Conservation (phyloP, 2,329 filamentous ascomycete species). For the Tolypocladium nubicola region DNA sequence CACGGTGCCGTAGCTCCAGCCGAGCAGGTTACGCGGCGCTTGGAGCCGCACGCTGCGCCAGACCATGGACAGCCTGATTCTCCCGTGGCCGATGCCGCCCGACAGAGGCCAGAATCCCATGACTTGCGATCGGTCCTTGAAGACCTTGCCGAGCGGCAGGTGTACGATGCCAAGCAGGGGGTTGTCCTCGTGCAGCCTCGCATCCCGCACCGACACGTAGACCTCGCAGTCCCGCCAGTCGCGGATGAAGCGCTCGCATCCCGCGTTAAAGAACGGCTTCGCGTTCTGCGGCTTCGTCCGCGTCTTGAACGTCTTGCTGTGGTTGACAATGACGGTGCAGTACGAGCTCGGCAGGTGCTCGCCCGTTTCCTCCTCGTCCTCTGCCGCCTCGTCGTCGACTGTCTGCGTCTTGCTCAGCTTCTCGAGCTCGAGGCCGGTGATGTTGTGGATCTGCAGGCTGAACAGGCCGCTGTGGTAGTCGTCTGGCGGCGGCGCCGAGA, state of each 20-base stretch:
- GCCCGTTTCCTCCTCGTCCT: slow-evolving; percentile 48
- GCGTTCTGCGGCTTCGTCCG: slow-evolving; percentile 69
- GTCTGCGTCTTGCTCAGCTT: slow-evolving; percentile 44
- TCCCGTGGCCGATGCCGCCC: slow-evolving; percentile 63
- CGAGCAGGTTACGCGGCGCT: slow-evolving; percentile 45
- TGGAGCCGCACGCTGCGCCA: slow-evolving; percentile 60
- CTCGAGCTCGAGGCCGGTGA: slow-evolving; percentile 55
- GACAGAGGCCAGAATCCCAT: slow-evolving; percentile 56
- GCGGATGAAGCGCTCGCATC: slow-evolving; percentile 60
- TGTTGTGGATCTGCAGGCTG: slow-evolving; percentile 62
- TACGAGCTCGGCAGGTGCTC: slow-evolving; percentile 60
- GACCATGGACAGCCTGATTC: slow-evolving; percentile 58
- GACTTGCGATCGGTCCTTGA: slow-evolving; percentile 53
- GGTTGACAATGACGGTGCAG: slow-evolving; percentile 64
- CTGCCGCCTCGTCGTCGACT: slow-evolving; percentile 32
- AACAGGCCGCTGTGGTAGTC: slow-evolving; percentile 56
- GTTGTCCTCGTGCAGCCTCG: slow-evolving; percentile 59
- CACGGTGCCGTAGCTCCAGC: slow-evolving; percentile 64
- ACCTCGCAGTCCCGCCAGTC: slow-evolving; percentile 60
- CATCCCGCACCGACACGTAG: slow-evolving; percentile 57
- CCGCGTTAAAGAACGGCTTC: slow-evolving; percentile 71
- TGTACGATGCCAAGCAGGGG: slow-evolving; percentile 61
- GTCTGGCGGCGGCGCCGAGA: slow-evolving; percentile 52
- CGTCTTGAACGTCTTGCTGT: slow-evolving; percentile 58
- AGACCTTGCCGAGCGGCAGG: slow-evolving; percentile 50